Conservation (phyloP, 2,329 filamentous ascomycete genomes). For the Ramularia collo-cygni region DNA sequence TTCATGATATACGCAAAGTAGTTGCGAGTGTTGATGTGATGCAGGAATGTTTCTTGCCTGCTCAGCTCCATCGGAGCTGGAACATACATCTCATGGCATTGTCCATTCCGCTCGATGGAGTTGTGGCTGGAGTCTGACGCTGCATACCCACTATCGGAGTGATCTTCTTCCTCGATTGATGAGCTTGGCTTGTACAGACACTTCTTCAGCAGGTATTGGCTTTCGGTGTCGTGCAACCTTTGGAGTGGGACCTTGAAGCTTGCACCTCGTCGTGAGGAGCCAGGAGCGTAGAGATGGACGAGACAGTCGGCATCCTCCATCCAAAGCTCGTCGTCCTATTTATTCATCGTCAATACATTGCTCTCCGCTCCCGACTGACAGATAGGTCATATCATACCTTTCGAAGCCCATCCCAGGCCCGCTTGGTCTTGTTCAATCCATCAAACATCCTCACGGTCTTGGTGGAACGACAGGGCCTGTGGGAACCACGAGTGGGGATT, state of each 20-base stretch:
- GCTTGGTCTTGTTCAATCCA: constrained; percentile 10
- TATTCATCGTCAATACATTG: too few relatives aligned
- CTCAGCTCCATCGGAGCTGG: constrained; percentile 52
- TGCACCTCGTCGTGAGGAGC: constrained; percentile 58
- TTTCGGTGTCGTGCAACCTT: constrained; percentile 51
- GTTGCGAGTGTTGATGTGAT: constrained; percentile 65
- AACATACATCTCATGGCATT: constrained; percentile 57
- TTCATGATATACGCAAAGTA: constrained; percentile 65
- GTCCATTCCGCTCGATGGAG: background rate
- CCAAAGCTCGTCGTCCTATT: constrained; percentile 64
- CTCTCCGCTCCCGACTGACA: too few relatives aligned
- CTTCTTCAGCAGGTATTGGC: constrained; percentile 52
- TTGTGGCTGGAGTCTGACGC: constrained; percentile 11
- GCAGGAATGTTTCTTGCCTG: constrained; percentile 50
- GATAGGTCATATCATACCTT: constrained; percentile 8
- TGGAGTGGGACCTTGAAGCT: constrained; percentile 60
- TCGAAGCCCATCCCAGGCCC: constrained; percentile 14
- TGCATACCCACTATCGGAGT: constrained; percentile 25
- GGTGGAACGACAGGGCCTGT: too few relatives aligned
- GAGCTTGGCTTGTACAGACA: constrained; percentile 26
- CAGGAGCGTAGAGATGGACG: constrained; percentile 61
- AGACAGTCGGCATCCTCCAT: constrained; percentile 60
- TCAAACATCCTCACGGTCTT: constrained; percentile 12
- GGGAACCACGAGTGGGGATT: too few relatives aligned
- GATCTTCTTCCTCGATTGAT: constrained; percentile 19